Evolutionary conservation across 2,329 filamentous ascomycete genomes (phyloP).

Genomic region (Colletotrichum sp.): DNA sequence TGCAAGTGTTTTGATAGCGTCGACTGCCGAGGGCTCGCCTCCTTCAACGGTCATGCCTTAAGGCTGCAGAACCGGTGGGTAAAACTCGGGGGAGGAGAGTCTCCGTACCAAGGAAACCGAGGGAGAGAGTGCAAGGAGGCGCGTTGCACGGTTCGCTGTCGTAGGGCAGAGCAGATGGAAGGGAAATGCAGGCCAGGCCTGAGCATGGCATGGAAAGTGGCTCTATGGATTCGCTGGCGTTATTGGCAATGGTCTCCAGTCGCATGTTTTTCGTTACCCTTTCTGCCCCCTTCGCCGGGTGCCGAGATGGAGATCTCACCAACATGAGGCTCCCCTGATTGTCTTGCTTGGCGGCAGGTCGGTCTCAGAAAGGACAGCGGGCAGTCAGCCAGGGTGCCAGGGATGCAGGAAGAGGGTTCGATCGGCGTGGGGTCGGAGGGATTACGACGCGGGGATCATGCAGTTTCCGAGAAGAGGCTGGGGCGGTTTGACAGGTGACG

Average conservation of each 20-base stretch:
- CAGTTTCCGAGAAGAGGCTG: neutral
- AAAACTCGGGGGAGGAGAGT: neutral
- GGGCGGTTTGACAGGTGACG: neutral
- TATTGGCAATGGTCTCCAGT: neutral
- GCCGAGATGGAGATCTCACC: neutral
- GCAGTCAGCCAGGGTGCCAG: neutral
- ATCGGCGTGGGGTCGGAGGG: neutral
- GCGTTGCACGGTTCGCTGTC: neutral
- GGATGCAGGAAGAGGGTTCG: neutral
- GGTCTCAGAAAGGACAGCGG: neutral
- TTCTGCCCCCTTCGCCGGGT: neutral
- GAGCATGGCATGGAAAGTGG: neutral
- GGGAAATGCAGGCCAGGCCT: neutral
- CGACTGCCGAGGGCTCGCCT: neutral
- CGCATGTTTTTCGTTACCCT: neutral
- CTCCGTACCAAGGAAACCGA: neutral
- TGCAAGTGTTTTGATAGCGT: neutral
- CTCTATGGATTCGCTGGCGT: neutral
- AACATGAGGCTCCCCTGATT: slow-evolving; percentile 3
- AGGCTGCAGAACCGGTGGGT: neutral
- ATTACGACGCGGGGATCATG: slow-evolving; percentile 13
- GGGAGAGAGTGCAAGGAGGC: neutral
- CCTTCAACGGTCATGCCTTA: neutral
- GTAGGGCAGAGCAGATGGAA: neutral
- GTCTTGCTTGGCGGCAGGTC: neutral